These are phyloP conservation scores for Malassezia globosa DNA, from an alignment of 1,284 basidiomycete species.

Conservation along the genomic window DNA sequence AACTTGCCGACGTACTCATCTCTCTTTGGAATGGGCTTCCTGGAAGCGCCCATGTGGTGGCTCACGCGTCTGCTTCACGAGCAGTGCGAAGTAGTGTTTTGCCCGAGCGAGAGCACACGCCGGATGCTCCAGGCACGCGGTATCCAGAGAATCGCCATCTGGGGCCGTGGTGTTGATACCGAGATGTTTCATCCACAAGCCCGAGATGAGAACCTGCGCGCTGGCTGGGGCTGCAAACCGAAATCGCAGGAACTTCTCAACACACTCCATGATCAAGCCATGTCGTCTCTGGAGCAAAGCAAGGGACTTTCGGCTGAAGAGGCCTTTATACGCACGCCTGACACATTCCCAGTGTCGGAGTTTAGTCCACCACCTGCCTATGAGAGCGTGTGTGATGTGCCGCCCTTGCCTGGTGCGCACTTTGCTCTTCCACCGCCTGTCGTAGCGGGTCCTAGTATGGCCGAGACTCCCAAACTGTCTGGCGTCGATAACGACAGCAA, in stretches of 20 bases:
- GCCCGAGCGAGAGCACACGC: slow-evolving; percentile 52
- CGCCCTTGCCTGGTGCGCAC: slow-evolving; percentile 20
- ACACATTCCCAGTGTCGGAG: slow-evolving; percentile 35
- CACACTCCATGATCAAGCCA: slow-evolving; percentile 13
- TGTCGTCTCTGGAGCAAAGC: neutral
- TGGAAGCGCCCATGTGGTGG: slow-evolving; percentile 50
- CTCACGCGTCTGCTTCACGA: slow-evolving; percentile 36
- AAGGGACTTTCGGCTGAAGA: neutral
- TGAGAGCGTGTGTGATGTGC: slow-evolving; percentile 33
- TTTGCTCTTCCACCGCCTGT: slow-evolving; percentile 36
- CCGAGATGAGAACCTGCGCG: slow-evolving; percentile 49
- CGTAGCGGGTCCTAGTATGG: slow-evolving; percentile 14
- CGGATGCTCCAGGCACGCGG: slow-evolving; percentile 51
- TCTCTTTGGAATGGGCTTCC: slow-evolving; percentile 52
- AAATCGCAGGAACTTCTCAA: slow-evolving; percentile 25
- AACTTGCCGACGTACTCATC: slow-evolving; percentile 54
- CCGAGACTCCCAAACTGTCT: neutral
- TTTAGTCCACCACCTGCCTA: slow-evolving; percentile 40
- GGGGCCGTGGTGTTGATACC: slow-evolving; percentile 49
- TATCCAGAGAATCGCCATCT: slow-evolving; percentile 52
- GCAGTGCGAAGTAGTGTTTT: slow-evolving; percentile 51
- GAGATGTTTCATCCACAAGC: slow-evolving; percentile 45
- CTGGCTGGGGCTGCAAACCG: slow-evolving; percentile 49
- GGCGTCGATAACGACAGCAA: slow-evolving; percentile 25
- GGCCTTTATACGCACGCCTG: slow-evolving; percentile 47